These are phyloP conservation scores for Logfia minima DNA, from an alignment of 129 eudicot genomes.

Conservation along the genomic window DNA sequence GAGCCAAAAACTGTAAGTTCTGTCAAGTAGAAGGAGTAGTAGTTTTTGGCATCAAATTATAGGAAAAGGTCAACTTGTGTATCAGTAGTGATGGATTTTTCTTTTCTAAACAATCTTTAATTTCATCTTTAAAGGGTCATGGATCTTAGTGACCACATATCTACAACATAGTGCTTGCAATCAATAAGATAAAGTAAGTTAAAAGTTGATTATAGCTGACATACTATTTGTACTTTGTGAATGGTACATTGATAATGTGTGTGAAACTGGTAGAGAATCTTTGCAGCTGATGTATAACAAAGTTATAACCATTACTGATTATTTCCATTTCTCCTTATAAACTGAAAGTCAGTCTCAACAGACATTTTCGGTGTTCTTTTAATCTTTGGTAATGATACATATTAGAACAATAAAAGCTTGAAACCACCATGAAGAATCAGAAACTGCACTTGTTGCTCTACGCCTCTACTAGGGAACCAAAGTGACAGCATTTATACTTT, in stretches of 20 bases:
- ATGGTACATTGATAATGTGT: no score
- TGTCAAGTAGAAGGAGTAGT: not conserved
- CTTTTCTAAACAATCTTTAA: conserved; percentile 18
- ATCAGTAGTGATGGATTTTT: conserved; percentile 4
- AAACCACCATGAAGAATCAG: no score
- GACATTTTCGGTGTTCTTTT: no score
- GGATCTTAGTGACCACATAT: conserved; percentile 17
- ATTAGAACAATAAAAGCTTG: no score
- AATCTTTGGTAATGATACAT: no score
- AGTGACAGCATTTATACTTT: not conserved
- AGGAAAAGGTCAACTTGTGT: conserved; percentile 18
- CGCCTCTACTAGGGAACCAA: no score
- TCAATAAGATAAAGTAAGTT: conserved; percentile 1
- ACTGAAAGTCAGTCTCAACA: no score
- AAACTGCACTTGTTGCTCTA: not conserved
- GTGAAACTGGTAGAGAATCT: no score
- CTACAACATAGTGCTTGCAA: conserved; percentile 6
- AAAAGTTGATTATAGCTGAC: conserved; percentile 1
- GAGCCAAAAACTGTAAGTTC: conserved; percentile 13
- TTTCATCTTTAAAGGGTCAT: not conserved
- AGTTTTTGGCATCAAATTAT: conserved; percentile 15
- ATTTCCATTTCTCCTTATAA: no score
- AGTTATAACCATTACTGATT: no score
- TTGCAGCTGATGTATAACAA: no score
- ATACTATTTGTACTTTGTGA: not conserved